Percentiles rank a stretch among this genome's conserved stretches.
Conservation (phyloP, 2,329 filamentous ascomycete genomes). For the Trichoderma cornu-damae region DNA sequence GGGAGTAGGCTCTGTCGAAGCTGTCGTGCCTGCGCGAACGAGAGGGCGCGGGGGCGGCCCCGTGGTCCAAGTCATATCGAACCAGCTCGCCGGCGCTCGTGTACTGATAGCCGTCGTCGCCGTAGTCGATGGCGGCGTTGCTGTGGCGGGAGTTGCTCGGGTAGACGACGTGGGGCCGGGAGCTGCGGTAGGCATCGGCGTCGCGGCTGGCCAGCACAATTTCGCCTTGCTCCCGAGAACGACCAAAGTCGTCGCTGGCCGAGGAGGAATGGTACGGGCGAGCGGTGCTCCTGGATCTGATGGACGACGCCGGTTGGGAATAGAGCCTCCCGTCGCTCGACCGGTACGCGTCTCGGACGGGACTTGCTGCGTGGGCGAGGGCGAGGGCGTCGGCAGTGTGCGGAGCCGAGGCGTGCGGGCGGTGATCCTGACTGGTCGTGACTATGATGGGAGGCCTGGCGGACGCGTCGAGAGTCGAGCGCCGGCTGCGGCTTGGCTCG, state of each 20-base stretch:
- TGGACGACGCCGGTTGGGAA: slow-evolving; percentile 54
- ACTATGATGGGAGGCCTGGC: slow-evolving; percentile 52
- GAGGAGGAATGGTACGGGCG: slow-evolving; percentile 45
- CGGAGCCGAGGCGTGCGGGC: slow-evolving; percentile 37
- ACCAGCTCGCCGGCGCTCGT: slow-evolving; percentile 59
- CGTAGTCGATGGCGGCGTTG: slow-evolving; percentile 46
- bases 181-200: slow-evolving; percentile 44
- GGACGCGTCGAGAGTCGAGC: slow-evolving; percentile 48
- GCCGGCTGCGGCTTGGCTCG: slow-evolving; percentile 45
- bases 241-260: slow-evolving; percentile 48
- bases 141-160: slow-evolving; percentile 41
- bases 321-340: slow-evolving; percentile 50
- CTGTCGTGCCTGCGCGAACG: slow-evolving; percentile 43
- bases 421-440: slow-evolving; percentile 47
- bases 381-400: slow-evolving; percentile 34
- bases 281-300: slow-evolving; percentile 46
- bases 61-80: slow-evolving; percentile 55
- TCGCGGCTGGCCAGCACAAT: slow-evolving; percentile 36
- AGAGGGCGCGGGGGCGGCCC: slow-evolving; percentile 41
- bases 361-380: slow-evolving; percentile 43
- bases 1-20: slow-evolving; percentile 50
- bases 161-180: slow-evolving; percentile 44
- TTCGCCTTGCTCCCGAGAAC: slow-evolving; percentile 47
- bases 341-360: slow-evolving; percentile 48
- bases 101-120: slow-evolving; percentile 58